phyloP scores from a whole-genome alignment of 768 basidiomycete genomes.

The Chalciporus pseudorubinellus region DNA sequence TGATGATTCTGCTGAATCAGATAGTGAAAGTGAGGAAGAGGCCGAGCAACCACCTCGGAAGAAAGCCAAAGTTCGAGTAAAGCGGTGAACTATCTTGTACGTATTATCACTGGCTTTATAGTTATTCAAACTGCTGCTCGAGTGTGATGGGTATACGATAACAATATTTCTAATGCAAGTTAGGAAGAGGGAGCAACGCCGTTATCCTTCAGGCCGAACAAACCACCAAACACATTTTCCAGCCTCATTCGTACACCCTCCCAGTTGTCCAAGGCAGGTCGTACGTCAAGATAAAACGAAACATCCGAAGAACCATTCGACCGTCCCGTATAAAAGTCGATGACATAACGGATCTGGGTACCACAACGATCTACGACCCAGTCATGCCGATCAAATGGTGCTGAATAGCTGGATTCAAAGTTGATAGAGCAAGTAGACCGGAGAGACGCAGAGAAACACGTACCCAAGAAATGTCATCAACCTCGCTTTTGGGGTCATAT shows the following conservation, averaged over 20 bases:
- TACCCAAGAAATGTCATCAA: slow-evolving; percentile 86
- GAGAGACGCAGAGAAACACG: slow-evolving; percentile 23
- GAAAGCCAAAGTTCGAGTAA: slow-evolving; percentile 50
- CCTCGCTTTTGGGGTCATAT: slow-evolving; percentile 78
- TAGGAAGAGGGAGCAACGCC: slow-evolving; percentile 14
- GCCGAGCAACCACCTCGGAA: slow-evolving; percentile 50
- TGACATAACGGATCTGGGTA: slow-evolving; percentile 84
- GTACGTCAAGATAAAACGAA: slow-evolving; percentile 91
- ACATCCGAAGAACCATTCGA: slow-evolving; percentile 47
- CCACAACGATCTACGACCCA: slow-evolving; percentile 97
- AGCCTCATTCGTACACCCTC: slow-evolving; percentile 87
- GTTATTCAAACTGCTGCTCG: neutral
- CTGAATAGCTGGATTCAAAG: slow-evolving; percentile 62
- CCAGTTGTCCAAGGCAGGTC: slow-evolving; percentile 93
- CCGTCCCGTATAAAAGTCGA: slow-evolving; percentile 95
- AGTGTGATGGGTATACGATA: slow-evolving; percentile 9
- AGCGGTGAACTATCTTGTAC: slow-evolving; percentile 35
- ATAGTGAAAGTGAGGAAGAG: slow-evolving; percentile 48
- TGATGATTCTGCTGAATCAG: slow-evolving; percentile 39
- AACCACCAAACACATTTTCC: slow-evolving; percentile 49
- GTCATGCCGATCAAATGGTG: slow-evolving; percentile 96
- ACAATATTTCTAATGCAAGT: neutral
- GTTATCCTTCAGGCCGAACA: slow-evolving; percentile 26
- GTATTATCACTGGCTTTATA: slow-evolving; percentile 15
- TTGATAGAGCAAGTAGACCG: neutral